These are phyloP conservation scores for Aspergillus biplanus DNA, from an alignment of 495 filamentous ascomycete genomes.

Conservation along the genomic window DNA sequence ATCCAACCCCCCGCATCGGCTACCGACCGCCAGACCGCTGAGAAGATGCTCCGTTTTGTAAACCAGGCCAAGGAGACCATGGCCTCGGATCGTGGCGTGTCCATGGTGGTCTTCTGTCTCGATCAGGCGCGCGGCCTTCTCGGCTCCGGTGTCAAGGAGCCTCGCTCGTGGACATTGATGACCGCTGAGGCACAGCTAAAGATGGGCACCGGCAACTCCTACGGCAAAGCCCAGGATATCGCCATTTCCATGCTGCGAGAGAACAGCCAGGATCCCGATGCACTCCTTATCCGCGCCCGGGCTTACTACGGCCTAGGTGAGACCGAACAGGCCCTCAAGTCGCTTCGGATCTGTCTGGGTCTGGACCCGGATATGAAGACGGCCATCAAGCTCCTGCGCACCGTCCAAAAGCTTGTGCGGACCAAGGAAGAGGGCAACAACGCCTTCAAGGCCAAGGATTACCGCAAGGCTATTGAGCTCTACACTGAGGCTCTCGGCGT, in stretches of 20 bases:
- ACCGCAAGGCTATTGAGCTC: constrained; percentile 76
- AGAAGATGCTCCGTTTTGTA: constrained; percentile 82
- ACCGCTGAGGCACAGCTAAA: constrained; percentile 91
- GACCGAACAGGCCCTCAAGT: constrained; percentile 91
- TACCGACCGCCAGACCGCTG: constrained; percentile 78
- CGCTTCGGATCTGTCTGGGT: constrained; percentile 85
- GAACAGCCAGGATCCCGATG: constrained; percentile 92
- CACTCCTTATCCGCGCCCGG: constrained; percentile 84
- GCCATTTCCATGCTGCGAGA: constrained; percentile 82
- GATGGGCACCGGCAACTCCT: constrained; percentile 85
- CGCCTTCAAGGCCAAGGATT: constrained; percentile 84
- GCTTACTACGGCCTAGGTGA: constrained; percentile 90
- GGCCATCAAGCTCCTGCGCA: constrained; percentile 79
- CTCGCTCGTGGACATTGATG: constrained; percentile 92
- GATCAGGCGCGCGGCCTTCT: constrained; percentile 84
- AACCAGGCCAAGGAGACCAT: constrained; percentile 78
- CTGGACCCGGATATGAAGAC: constrained; percentile 92
- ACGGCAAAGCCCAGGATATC: constrained; percentile 90
- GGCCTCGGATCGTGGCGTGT: constrained; percentile 70
- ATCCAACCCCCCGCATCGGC: constrained; percentile 70
- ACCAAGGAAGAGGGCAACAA: constrained; percentile 94
- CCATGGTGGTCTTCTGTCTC: constrained; percentile 89
- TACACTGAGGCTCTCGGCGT: constrained; percentile 85
- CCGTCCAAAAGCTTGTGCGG: constrained; percentile 85
- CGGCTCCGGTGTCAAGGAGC: constrained; percentile 71